phyloP scores from a whole-genome alignment of 331 rosid species.

The Malus hybrid region DNA sequence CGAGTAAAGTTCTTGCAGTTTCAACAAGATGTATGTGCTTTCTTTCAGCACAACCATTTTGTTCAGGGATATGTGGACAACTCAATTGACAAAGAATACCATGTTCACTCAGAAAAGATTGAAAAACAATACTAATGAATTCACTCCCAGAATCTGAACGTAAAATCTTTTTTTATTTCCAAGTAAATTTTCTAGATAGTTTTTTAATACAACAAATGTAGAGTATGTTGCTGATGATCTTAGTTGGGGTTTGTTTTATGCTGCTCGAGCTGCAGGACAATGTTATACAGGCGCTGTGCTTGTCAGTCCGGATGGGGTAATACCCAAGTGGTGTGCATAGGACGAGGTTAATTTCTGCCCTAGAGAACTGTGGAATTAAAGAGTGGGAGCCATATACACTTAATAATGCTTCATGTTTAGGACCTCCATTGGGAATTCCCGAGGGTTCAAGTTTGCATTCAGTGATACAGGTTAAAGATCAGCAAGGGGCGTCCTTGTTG shows the following conservation, averaged over 20 bases:
- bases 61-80: too few species aligned
- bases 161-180: too few species aligned
- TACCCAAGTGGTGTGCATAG: slow-evolving; percentile 43
- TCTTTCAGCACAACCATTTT: too few species aligned
- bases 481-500: neutral
- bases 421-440: slow-evolving; percentile 86
- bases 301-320: slow-evolving; percentile 71
- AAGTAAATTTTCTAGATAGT: too few species aligned
- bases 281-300: slow-evolving; percentile 86
- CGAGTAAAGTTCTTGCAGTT: too few species aligned
- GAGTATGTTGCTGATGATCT: slow-evolving; percentile 57
- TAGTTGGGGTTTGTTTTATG: slow-evolving; percentile 88
- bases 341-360: slow-evolving; percentile 40
- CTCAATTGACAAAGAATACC: too few species aligned
- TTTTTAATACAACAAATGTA: too few species aligned
- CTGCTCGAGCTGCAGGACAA: slow-evolving; percentile 92
- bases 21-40: too few species aligned
- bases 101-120: too few species aligned
- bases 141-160: too few species aligned
- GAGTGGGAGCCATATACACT: slow-evolving; percentile 73
- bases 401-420: slow-evolving; percentile 63
- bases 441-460: slow-evolving; percentile 64
- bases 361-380: slow-evolving; percentile 65
- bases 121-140: too few species aligned
- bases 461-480: slow-evolving; percentile 27